Evolutionary conservation across 345 rosid genomes (phyloP), one percentile per base, ranked within the genome.

Genomic region (Capsella bursapastoris): DNA sequence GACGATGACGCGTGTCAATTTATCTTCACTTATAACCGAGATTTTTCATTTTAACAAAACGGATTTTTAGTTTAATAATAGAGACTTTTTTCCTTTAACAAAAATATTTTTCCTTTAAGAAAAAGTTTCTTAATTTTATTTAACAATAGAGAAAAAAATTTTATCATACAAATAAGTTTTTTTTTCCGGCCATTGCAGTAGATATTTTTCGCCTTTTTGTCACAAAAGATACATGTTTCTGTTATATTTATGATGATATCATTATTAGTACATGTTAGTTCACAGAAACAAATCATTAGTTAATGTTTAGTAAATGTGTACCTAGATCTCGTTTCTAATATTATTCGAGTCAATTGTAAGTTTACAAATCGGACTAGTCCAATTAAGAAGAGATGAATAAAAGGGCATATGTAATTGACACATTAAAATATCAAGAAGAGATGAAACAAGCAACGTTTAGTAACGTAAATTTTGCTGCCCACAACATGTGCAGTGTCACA

Each of bases 401-500:
- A 22, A 22, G 25, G 2, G 8, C 49, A 44, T 44, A 44, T 44
- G 37, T 60, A 11, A 0, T 38, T 47, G 15, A 48, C 25, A 31
- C 57, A 56, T 16, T 40, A 68, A 43, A 51, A 44, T 52, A 68
- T 52, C 3, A 44, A 75, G 45, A 38, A 43, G 27, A 5, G 40
- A 35, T 10, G 13, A 53, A 63, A 70, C 71, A 69, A 62, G 51
- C 37, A 70, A 63, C 66, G 65, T 53, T 63, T 55, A 16, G 71
- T 76, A 70, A 76, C 80, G 80, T 56, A 70, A 70, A 49, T 28
- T 16, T 16, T 37, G 75, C 71, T 63, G 80, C 57, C 73, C 34
- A 31, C 7, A 63, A 76, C 80, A 77, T 71, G 76, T 77, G 80
- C 73, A 40, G 9, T 49, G 72, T 64, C 77, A 57, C 80, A 71